Base-by-base conservation (phyloP, 768 basidiomycete genomes). In the Mycena polygramma region DNA sequence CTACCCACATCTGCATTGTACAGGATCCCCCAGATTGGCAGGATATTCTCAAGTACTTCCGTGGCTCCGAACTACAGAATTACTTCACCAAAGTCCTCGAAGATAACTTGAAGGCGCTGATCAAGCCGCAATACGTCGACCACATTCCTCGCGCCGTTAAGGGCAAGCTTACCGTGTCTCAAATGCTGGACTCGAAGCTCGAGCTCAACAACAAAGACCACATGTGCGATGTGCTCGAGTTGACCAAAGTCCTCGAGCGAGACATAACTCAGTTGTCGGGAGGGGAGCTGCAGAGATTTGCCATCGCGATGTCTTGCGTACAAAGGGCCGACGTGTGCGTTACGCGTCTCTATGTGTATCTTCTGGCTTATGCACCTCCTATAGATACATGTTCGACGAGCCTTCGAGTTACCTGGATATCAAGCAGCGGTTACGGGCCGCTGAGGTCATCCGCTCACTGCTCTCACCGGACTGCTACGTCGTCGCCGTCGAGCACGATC, bases 81-180 rank as follows among this genome's bases (percentile, higher is more conserved):
- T 99, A 99, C 84, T 99, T 99, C 83, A 99, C 98, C 59, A 99
- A 99, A 82, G 96, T 99, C 8, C 87, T 99, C 22, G 98, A 99
- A 81, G 98, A 99, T 82, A 96, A 99, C 78, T 85, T 99, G 79
- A 99, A 98, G 85, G 97, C 98, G 1, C 89, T 99, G 71, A 99
- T 99, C 81, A 99, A 99, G 82, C 98, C 98, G 1, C 98, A 99
- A 89, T 99, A 99, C 79, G 98, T 99, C 73, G 98, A 99, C 80
- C 97, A 99, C 80, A 98, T 99, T 76, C 98, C 98, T 6, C 90
- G 92, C 51, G 95, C 96, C 48, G 94, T 99, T 86, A 97, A 99
- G 82, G 96, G 93, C 63, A 86, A 83, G 57, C 88, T 94, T 87
- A 92, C 92, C 4, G 97, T 99, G 35, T 84, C 87, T 8, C 86